Base-by-base conservation (phyloP, 768 basidiomycete genomes). In the Amanita pseudoporphyria region DNA sequence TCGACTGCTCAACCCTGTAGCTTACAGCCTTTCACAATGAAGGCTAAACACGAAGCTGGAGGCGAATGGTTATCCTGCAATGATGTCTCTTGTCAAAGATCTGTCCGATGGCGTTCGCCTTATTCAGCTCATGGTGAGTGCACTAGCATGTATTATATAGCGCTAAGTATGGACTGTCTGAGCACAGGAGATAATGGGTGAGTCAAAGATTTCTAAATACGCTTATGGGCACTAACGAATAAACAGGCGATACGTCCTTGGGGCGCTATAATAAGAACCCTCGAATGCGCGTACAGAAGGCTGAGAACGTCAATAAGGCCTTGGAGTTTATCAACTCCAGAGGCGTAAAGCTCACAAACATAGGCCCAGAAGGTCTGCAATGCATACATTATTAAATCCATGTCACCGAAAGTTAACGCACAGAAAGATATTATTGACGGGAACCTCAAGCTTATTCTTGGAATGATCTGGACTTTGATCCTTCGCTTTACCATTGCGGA, bases 381-480 rank as follows among this genome's bases (percentile, higher is more conserved):
- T 7, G 7, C 30, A 19, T 18, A 32, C 26, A 10, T 19, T 35
- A 19, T 35, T n/a, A 12, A 14, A 18, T 19, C 19, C 7, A 33
- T 45, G 41, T 32, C 44, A 33, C 30, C 45, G 44, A 21, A 39
- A 45, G 47, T 32, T 44, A 35, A 45, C 22, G 9, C 31, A n/a
- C 52, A 94, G 21, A 43, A 24, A 50, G 95, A 98, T 64, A 96
- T 98, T 62, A 93, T 99, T 50, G 96, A 99, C 64, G 94, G 94
- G n/a, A 96, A 95, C 64, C 66, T 94, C 55, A 99, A 98, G 67
- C 84, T 99, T 49, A 97, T 95, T 45, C 78, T 98, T n/a, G 94
- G 92, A 28, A 91, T 94, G 94, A 97, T 99, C 56, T 98, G 96
- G 96, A 95, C 91, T 0, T 77, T 98, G 32, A 93, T 99, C 60